These are phyloP conservation scores for Huntiella abstrusa DNA, from an alignment of 2,329 filamentous ascomycete species.

Conservation along the genomic window DNA sequence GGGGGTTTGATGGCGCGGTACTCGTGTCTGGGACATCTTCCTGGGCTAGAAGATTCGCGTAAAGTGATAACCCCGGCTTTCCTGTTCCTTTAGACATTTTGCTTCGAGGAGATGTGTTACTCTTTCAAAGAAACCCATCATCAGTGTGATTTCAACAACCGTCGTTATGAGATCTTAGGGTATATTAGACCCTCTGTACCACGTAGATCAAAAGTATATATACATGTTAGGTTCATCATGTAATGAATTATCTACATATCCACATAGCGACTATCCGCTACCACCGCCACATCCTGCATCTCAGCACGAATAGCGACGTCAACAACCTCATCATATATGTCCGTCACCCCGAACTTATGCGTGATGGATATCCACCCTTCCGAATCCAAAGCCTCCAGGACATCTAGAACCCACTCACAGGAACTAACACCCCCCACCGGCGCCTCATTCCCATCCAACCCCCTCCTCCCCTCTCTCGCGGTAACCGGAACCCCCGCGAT, in stretches of 20 bases:
- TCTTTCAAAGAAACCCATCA: no score
- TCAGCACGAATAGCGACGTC: constrained; percentile 4
- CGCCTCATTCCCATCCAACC: constrained; percentile 7
- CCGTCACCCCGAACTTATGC: constrained; percentile 1
- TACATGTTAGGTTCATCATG: no score
- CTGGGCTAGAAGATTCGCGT: constrained; percentile 59
- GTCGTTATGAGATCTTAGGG: no score
- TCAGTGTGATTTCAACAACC: no score
- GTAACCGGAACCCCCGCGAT: constrained; percentile 3
- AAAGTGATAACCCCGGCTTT: constrained; percentile 46
- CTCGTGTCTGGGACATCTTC: constrained; percentile 21
- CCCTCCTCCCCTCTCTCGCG: neutral
- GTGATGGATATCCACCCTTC: constrained; percentile 10
- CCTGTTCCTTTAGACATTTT: neutral
- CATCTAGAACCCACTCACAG: constrained; percentile 8
- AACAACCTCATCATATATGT: constrained; percentile 9
- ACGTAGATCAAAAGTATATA: no score
- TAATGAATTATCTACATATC: no score
- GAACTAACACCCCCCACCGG: constrained; percentile 7
- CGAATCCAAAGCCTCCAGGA: constrained; percentile 6
- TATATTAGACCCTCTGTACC: no score
- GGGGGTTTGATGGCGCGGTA: constrained; percentile 20
- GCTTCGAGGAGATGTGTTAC: neutral
- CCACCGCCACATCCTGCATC: constrained; percentile 5
- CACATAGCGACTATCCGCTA: constrained; percentile 4